Evolutionary conservation across 495 filamentous ascomycete genomes (phyloP), one percentile per base, ranked within the genome.

Genomic region (Aspergillus ellipticus): DNA sequence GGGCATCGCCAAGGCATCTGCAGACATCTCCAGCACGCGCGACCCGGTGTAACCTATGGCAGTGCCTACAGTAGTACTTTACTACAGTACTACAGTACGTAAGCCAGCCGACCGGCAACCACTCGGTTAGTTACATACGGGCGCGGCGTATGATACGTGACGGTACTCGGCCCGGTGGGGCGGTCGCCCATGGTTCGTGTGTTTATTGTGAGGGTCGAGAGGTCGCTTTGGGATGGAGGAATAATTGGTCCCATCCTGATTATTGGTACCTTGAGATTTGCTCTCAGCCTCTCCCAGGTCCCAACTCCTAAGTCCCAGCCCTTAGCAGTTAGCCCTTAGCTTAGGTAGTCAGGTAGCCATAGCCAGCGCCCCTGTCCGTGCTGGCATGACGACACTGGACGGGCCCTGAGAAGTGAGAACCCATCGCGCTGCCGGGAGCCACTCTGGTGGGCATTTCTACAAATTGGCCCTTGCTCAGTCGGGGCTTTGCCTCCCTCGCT

Each of bases 401-500:
- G 11, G 35, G n/a, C 35, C 35, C 35, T 39, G 35, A 15, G 35
- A n/a, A n/a, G n/a, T n/a, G n/a, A n/a, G n/a, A n/a, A n/a, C n/a
- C n/a, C n/a, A n/a, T n/a, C n/a, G n/a, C n/a, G n/a, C n/a, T n/a
- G n/a, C n/a, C n/a, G n/a, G n/a, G n/a, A 9, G 11, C 35, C 35
- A 13, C 35, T 37, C 33, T 37, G n/a, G 11, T 39, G 35, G 10
- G 4, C 24, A 7, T 28, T 28, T 15, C n/a, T 39, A 39, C 35
- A n/a, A 13, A 39, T 39, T 39, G 35, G 35, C 35, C n/a, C 35
- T 39, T 39, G 11, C 35, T n/a, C 35, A 28, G 4, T 28, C 4
- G 4, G 3, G 4, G 3, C 24, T 39, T 53, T 58, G 35, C 35
- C 51, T 48, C 46, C 58, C 33, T 61, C 55, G 54, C 54, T 61